Evolutionary conservation across 2,329 filamentous ascomycete genomes (phyloP), one percentile per base, ranked within the genome.

Genomic region (Fonsecaea erecta): DNA sequence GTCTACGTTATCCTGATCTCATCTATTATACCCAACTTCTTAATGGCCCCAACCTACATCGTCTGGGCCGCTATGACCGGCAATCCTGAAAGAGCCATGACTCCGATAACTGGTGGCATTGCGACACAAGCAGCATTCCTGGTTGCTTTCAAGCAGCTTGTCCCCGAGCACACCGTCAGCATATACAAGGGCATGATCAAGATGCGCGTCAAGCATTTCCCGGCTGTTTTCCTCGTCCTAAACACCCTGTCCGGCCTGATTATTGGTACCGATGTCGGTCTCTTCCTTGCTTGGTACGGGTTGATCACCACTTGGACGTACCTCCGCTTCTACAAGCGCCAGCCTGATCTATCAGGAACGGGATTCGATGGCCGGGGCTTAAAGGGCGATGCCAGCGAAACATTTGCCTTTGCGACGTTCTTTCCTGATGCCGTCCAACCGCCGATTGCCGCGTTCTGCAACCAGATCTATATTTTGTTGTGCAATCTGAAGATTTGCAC

Each of bases 131-230:
- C 95, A 53, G 89, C 91, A 67, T 98, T 98, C 81, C 90, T 99
- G 67, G 92, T 98, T 73, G 92, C 94, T 61, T 97, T 98, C 80
- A 98, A 96, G 80, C 95, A 99, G 79, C 91, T 99, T 56, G 90
- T 98, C 37, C 95, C 95, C 24, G 93, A 97, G 68, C 95, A 99
- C 78, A 99, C 95, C 11, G 94, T 98, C 60, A 95, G 94, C 3
- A 86, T 99, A 64, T 94, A 97, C 81, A 90, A 90, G 70, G 93
- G 93, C 69, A 81, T 97, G 67, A 77, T 98, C 65, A 96, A 95
- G 66, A 88, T 98, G 77, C 91, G 94, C 71, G 93, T 99, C 61
- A 88, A 89, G 76, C 88, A 90, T 76, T 89, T 90, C 81, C 96
- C 80, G 68, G 95, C 80, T 83, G 90, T 88, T 76, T 97, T 84